Evolutionary conservation across 108 stramenopile species (phyloP), one percentile per base, ranked within the genome.

Genomic region (Pseudonitzschia multiseries): DNA sequence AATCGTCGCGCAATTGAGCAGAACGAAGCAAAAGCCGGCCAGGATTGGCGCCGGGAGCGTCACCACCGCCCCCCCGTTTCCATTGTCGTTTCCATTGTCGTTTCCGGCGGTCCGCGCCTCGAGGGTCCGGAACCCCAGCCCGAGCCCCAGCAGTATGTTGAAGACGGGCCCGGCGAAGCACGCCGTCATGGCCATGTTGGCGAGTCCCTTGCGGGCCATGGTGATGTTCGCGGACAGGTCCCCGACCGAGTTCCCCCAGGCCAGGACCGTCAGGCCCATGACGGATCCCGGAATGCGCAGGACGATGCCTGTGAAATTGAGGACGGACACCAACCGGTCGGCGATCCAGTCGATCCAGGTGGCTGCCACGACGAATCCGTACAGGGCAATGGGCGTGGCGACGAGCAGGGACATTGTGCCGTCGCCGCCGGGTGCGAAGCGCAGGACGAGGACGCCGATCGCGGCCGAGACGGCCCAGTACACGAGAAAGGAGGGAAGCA

Each of bases 91-190:
- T n/a, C n/a, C n/a, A n/a, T n/a, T n/a, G n/a, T 65, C 73, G n/a
- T 59, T 26, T 8, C 75, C 71, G 29, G 81, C 83, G 1, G 78
- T 84, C 50, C 74, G 57, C 28, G 78, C 52, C 26, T 73, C 70
- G 21, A 87, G 71, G 13, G 79, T 75, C 40, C 79, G 75, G 75
- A 96, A 91, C 24, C 93, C 90, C 51, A 85, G 43, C 14, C 90
- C 88, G 12, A 93, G 78, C 53, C 91, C 92, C 40, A 98, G 72
- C 51, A 97, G 82, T 66, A 98, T 74, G 69, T 99, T 99, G 84
- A 99, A 98, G 31, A 97, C 87, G 42, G 98, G 98, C 15, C 98
- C 97, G 8, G 95, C 98, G 78, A 96, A 96, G 56, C 96, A 97
- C 15, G 93, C 91, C 22, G 92, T 93, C 76, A 84, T 83, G 59